phyloP scores from a whole-genome alignment of 805 yeast species.

The Hanseniaspora mollemarum region DNA sequence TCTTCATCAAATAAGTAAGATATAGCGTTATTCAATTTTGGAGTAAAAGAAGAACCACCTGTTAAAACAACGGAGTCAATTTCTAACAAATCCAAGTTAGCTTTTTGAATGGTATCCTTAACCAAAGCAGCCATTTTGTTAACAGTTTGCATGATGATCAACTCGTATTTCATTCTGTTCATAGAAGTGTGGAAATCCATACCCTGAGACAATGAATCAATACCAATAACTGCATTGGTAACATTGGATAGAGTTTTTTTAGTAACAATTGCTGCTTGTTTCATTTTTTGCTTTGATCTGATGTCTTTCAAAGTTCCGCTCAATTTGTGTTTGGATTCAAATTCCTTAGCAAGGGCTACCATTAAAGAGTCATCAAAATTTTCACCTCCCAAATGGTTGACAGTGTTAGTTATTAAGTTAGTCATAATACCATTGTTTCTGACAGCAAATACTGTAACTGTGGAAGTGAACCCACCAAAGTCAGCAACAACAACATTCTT shows the following conservation, averaged over 20 bases:
- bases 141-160: slow-evolving; percentile 69
- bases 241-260: slow-evolving; percentile 90
- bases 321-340: slow-evolving; percentile 72
- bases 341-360: slow-evolving; percentile 83
- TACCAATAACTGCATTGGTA: slow-evolving; percentile 76
- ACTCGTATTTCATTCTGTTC: slow-evolving; percentile 88
- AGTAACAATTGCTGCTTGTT: slow-evolving; percentile 67
- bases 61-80: slow-evolving; percentile 82
- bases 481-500: slow-evolving; percentile 66
- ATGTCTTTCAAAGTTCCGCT: slow-evolving; percentile 64
- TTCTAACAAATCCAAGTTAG: slow-evolving; percentile 72
- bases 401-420: slow-evolving; percentile 72
- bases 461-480: slow-evolving; percentile 91
- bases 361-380: slow-evolving; percentile 67
- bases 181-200: slow-evolving; percentile 84
- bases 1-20: slow-evolving; percentile 70
- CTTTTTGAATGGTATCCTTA: slow-evolving; percentile 63
- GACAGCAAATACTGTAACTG: slow-evolving; percentile 84
- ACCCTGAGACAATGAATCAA: slow-evolving; percentile 90
- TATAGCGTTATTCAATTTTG: slow-evolving; percentile 73
- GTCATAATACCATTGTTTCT: slow-evolving; percentile 85
- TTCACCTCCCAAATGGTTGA: slow-evolving; percentile 76
- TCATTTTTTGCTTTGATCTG: slow-evolving; percentile 80
- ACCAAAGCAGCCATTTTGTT: slow-evolving; percentile 66
- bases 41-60: slow-evolving; percentile 89